A percentile compares a stretch with the other conserved stretches of the same genome.
Conservation (phyloP, 805 yeast species). For the Blastobotrys parvus region DNA sequence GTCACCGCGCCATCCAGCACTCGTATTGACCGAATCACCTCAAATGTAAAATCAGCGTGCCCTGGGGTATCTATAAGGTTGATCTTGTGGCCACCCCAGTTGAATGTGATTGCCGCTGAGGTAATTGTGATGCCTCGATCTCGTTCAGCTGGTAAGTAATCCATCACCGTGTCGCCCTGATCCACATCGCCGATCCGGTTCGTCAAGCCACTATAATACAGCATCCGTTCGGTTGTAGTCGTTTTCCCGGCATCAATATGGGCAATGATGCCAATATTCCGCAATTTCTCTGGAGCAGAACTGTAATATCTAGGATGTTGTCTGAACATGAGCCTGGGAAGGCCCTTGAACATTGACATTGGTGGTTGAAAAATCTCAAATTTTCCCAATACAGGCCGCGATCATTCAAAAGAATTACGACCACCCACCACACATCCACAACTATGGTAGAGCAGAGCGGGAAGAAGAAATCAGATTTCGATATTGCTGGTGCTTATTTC, state of each 20-base stretch:
- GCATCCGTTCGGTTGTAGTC: conserved; percentile 92
- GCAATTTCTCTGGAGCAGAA: conserved; percentile 31
- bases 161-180: conserved; percentile 94
- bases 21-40: conserved; percentile 79
- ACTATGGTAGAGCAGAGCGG: not conserved
- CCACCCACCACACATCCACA: not conserved
- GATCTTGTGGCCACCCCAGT: conserved; percentile 71
- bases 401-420: not conserved
- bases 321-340: no score
- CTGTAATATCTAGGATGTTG: no score
- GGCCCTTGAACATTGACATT: no score
- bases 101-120: conserved; percentile 87
- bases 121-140: conserved; percentile 93
- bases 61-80: conserved; percentile 97
- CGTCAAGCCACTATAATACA: conserved; percentile 80
- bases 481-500: conserved; percentile 73
- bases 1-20: conserved; percentile 94
- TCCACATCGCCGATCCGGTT: conserved; percentile 82
- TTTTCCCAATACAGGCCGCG: not conserved
- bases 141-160: conserved; percentile 81
- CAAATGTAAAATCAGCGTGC: conserved; percentile 95
- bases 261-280: conserved; percentile 96
- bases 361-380: not conserved
- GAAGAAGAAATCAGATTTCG: conserved; percentile 38
- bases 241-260: conserved; percentile 99